Conservation (phyloP, 163 green algal species). For the Coccomyxa subellipsoidea region DNA sequence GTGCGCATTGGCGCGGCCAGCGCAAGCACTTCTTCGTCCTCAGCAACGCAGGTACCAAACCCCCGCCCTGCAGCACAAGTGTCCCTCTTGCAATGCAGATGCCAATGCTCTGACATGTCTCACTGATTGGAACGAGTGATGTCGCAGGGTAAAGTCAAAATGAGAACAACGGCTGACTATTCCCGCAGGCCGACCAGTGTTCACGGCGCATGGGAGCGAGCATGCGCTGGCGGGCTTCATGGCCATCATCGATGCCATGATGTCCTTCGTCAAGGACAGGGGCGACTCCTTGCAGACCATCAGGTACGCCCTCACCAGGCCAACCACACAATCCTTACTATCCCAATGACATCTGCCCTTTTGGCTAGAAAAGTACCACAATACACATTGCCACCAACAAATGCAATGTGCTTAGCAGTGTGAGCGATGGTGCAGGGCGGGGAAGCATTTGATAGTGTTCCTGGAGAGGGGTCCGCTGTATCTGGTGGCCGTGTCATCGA, state of each 20-base stretch:
- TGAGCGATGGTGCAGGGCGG: conserved; percentile 21
- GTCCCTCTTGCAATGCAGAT: too few species aligned
- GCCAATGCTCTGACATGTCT: too few species aligned
- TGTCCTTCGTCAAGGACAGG: conserved; percentile 61
- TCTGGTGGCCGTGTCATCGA: conserved; percentile 53
- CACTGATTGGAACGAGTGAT: neutral
- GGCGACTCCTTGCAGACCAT: conserved; percentile 30
- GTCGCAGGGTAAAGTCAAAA: neutral
- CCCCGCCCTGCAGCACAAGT: too few species aligned
- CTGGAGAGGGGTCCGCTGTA: conserved; percentile 59
- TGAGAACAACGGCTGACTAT: neutral
- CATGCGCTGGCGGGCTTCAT: conserved; percentile 56
- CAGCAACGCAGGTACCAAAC: conserved; percentile 13
- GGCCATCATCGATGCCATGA: conserved; percentile 63
- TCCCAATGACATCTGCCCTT: neutral
- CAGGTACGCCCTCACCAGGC: conserved; percentile 15
- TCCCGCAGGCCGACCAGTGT: conserved; percentile 38
- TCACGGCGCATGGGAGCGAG: conserved; percentile 66
- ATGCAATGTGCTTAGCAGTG: neutral
- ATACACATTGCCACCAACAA: too few species aligned
- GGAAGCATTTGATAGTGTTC: conserved; percentile 52
- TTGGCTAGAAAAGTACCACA: too few species aligned
- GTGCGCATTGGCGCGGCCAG: conserved; percentile 15
- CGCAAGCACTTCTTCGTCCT: conserved; percentile 37
- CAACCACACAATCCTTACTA: too few species aligned